Conservation (phyloP, 495 filamentous ascomycete species). For the Sporormia fimetaria region DNA sequence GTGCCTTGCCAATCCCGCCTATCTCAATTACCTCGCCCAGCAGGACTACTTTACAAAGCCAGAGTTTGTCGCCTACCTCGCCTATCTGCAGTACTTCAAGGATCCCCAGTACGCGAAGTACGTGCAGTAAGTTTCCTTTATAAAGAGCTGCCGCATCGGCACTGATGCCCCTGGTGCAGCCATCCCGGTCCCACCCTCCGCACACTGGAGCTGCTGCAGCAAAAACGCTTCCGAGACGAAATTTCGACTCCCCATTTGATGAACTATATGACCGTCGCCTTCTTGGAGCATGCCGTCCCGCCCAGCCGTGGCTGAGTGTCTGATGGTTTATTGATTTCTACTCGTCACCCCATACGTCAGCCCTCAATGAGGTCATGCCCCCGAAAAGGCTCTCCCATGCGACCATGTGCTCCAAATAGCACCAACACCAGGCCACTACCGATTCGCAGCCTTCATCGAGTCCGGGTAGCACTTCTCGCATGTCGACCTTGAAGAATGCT, state of each 20-base stretch:
- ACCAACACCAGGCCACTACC: too few species aligned
- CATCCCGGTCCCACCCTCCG: slow-evolving; percentile 77
- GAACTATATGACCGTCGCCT: slow-evolving; percentile 48
- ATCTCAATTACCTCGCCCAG: slow-evolving; percentile 64
- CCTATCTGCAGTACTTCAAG: slow-evolving; percentile 75
- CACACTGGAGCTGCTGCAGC: slow-evolving; percentile 69
- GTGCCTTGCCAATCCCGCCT: slow-evolving; percentile 71
- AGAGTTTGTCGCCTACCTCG: slow-evolving; percentile 67
- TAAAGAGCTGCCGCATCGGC: neutral
- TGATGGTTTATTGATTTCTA: neutral
- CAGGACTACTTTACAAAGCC: slow-evolving; percentile 45
- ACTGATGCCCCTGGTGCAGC: slow-evolving; percentile 23
- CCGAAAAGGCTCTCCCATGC: too few species aligned
- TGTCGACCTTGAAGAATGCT: too few species aligned
- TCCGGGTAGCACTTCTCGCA: too few species aligned
- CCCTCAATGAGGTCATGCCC: too few species aligned
- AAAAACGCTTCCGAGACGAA: slow-evolving; percentile 70
- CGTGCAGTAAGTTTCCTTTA: slow-evolving; percentile 37
- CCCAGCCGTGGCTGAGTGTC: slow-evolving; percentile 15
- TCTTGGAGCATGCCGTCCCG: slow-evolving; percentile 33
- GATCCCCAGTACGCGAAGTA: slow-evolving; percentile 75
- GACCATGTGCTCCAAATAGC: too few species aligned
- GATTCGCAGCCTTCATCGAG: too few species aligned
- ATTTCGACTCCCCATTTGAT: slow-evolving; percentile 67
- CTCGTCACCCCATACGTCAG: neutral